Percentiles rank a stretch among this genome's conserved stretches.
Evolutionary conservation across 352 stramenopile genomes (phyloP).

Genomic region (Phytophthora niederhauseri): DNA sequence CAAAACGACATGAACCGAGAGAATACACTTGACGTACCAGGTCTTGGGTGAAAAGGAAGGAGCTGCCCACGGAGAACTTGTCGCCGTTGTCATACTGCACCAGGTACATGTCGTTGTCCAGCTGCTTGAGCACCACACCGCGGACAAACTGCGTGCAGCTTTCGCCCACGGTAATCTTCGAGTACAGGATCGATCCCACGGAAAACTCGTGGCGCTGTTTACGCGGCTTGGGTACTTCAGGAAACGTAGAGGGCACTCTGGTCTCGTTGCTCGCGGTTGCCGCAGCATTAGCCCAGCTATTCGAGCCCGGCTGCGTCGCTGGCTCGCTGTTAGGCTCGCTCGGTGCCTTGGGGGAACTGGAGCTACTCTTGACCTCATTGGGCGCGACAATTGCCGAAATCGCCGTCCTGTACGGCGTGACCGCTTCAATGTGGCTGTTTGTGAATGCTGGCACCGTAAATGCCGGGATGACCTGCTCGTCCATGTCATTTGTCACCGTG

Average conservation of each 20-base stretch:
- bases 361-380: background rate
- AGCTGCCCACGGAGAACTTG: constrained; percentile 45
- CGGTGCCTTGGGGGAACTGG: constrained; percentile 1
- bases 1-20: background rate
- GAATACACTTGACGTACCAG: constrained; percentile 35
- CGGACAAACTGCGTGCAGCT: constrained; percentile 50
- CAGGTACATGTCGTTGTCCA: constrained; percentile 49
- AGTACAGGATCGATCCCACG: constrained; percentile 44
- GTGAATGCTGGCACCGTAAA: constrained; percentile 29
- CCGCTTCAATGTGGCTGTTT: constrained; percentile 14
- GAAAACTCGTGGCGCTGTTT: constrained; percentile 38
- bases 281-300: too few relatives aligned
- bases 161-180: constrained; percentile 47
- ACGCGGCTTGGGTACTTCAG: background rate
- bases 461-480: constrained; percentile 32
- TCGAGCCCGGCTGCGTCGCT: background rate
- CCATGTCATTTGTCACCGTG: constrained; percentile 4
- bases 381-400: constrained; percentile 37
- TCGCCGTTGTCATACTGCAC: constrained; percentile 68
- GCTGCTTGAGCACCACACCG: constrained; percentile 44
- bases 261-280: background rate
- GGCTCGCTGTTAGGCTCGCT: background rate
- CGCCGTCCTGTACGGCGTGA: constrained; percentile 37
- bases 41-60: constrained; percentile 56
- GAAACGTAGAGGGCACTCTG: constrained; percentile 10